Base-by-base conservation (phyloP, 2,329 filamentous ascomycete genomes). In the Albophoma yamanashiensis region DNA sequence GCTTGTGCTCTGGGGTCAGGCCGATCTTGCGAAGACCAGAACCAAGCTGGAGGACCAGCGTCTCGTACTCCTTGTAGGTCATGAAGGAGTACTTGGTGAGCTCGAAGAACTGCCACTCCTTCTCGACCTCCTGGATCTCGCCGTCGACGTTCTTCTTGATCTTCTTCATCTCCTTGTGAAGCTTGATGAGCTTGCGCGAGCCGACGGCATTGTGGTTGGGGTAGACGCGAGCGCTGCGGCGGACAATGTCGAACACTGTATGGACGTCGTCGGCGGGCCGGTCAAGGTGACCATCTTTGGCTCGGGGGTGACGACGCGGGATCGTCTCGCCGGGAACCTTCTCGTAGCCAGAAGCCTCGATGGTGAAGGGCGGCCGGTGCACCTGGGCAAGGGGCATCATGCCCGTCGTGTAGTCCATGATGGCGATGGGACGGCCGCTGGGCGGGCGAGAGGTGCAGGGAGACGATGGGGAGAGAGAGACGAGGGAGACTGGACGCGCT, bases 101-200 rank as follows among this genome's bases (percentile, higher is more conserved):
- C 80, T 96, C 92, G 67, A 91, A 95, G 76, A 87, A 95, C 58
- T 87, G 86, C 92, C 92, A 96, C 73, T 93, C 85, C 84, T 96
- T 96, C 64, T 95, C 89, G 40, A 94, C 85, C 76, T 92, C 84
- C 64, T 82, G 79, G 73, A 91, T 82, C 72, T 89, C 82, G 66
- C 92, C 92, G 69, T 95, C 89, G 61, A 96, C 79, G 57, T 91
- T 81, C 82, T 95, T 96, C 81, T 92, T 89, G 66, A 96, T 79
- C 82, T 91, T 94, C 79, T 93, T 96, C 67, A 83, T 87, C 79
- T 96, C 92, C 68, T 84, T 84, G 75, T 96, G 91, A 55, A 87
- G 85, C 74, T 87, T 81, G 74, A 96, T 74, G 61, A 96, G 81
- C 72, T 83, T 87, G 64, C 92, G 86, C 68, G 81, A 82, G 66